phyloP scores from a whole-genome alignment of 2,329 filamentous ascomycete species.

The Ophiosphaerella narmari region DNA sequence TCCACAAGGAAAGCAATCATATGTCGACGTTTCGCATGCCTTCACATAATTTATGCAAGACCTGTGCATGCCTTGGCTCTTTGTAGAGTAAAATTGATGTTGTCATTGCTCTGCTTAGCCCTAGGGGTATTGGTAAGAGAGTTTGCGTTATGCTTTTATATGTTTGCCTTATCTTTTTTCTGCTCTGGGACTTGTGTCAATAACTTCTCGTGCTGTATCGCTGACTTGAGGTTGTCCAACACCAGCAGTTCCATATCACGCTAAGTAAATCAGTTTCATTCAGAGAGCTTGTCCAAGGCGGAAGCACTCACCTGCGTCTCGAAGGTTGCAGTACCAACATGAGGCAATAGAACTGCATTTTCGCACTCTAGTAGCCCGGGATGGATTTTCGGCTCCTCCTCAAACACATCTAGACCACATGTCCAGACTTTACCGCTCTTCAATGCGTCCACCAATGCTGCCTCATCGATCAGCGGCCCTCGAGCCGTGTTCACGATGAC shows the following conservation, averaged over 20 bases:
- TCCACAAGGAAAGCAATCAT: not conserved
- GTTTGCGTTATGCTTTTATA: conserved; percentile 1
- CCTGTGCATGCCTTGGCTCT: too few species aligned
- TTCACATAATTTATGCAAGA: not conserved
- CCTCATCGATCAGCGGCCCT: conserved; percentile 62
- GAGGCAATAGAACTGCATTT: conserved; percentile 61
- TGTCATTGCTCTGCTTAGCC: not conserved
- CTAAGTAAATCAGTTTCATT: conserved; percentile 23
- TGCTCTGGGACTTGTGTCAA: conserved; percentile 67
- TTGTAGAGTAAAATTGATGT: not conserved
- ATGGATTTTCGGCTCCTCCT: conserved; percentile 61
- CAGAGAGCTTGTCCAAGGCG: not conserved
- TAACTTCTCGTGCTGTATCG: conserved; percentile 61
- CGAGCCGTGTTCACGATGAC: conserved; percentile 64
- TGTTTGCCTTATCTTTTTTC: conserved; percentile 47
- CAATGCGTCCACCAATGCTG: conserved; percentile 58
- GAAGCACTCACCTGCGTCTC: conserved; percentile 57
- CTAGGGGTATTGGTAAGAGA: not conserved
- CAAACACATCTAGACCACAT: conserved; percentile 62
- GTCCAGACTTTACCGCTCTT: conserved; percentile 60
- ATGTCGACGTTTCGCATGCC: not conserved
- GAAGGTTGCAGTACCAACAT: conserved; percentile 64
- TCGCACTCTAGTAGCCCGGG: conserved; percentile 55
- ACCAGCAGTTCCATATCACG: conserved; percentile 65
- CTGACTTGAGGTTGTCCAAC: conserved; percentile 61